phyloP scores from a whole-genome alignment of 495 filamentous ascomycete genomes.

The Hypoxylon intermedium region DNA sequence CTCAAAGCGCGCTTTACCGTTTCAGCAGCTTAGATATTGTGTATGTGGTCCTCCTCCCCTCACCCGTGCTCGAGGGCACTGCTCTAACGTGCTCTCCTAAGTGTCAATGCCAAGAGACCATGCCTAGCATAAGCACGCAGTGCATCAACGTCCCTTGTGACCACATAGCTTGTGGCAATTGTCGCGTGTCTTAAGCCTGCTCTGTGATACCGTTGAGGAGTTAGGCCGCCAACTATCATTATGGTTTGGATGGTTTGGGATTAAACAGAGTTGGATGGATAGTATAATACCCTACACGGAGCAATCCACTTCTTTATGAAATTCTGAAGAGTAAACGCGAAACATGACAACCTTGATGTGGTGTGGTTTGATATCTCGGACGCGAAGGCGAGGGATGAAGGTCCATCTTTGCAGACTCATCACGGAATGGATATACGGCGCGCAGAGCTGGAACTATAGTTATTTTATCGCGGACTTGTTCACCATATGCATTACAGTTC shows the following conservation, averaged over 20 bases:
- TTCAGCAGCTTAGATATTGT: constrained; percentile 14
- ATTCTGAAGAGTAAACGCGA: too few species aligned
- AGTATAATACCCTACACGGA: constrained; percentile 3
- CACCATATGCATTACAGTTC: too few species aligned
- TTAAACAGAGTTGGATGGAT: constrained; percentile 2
- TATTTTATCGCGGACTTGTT: neutral
- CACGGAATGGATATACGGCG: too few species aligned
- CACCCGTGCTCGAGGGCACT: neutral
- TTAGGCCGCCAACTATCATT: too few species aligned
- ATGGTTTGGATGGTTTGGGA: too few species aligned
- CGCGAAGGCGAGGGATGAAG: too few species aligned
- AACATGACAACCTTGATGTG: too few species aligned
- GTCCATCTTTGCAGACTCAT: too few species aligned
- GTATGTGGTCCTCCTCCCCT: constrained; percentile 13
- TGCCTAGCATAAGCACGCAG: constrained; percentile 27
- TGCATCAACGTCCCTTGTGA: constrained; percentile 37
- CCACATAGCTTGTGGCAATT: constrained; percentile 35
- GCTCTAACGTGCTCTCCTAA: constrained; percentile 26
- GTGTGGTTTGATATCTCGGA: neutral
- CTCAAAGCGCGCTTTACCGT: constrained; percentile 19
- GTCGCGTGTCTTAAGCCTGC: too few species aligned
- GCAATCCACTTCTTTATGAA: neutral
- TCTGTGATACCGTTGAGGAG: too few species aligned
- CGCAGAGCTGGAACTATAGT: too few species aligned
- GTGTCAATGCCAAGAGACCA: constrained; percentile 34